Evolutionary conservation across 495 filamentous ascomycete genomes (phyloP).

Genomic region (Neurospora sp.): DNA sequence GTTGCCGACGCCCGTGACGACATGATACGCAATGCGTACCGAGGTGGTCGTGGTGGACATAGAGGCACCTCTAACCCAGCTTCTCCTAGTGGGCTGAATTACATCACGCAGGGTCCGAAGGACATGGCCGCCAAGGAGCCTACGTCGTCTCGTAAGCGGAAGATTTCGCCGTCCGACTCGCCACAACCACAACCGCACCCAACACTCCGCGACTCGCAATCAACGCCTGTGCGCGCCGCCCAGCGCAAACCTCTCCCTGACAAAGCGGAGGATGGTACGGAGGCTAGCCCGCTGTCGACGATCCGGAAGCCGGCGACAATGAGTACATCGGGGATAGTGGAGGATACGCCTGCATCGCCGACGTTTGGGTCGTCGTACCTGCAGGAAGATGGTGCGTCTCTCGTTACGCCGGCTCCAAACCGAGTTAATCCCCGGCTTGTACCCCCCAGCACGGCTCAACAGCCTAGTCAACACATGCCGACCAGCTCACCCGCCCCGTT

Average conservation of each 20-base stretch:
- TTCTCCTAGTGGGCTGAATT: constrained; percentile 44
- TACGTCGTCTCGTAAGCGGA: constrained; percentile 35
- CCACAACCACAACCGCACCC: constrained; percentile 39
- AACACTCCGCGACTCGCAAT: constrained; percentile 37
- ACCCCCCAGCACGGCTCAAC: constrained; percentile 78
- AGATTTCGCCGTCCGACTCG: constrained; percentile 40
- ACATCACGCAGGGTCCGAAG: constrained; percentile 37
- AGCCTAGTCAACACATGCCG: constrained; percentile 90
- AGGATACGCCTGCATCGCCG: constrained; percentile 54
- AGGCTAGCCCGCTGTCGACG: constrained; percentile 42
- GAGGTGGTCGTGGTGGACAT: constrained; percentile 46
- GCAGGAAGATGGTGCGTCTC: constrained; percentile 41
- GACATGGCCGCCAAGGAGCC: constrained; percentile 37
- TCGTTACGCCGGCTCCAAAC: constrained; percentile 80
- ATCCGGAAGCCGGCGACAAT: constrained; percentile 27
- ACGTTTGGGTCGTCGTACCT: constrained; percentile 55
- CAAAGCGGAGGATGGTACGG: constrained; percentile 20
- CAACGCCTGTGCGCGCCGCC: constrained; percentile 48
- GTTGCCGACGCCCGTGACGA: constrained; percentile 71
- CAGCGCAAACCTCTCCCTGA: constrained; percentile 39
- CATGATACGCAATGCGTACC: constrained; percentile 39
- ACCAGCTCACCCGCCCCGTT: constrained; percentile 95
- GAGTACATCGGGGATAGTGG: constrained; percentile 46
- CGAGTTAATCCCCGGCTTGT: constrained; percentile 75
- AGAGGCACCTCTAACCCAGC: constrained; percentile 47